These are phyloP conservation scores for Lactifluus pinguis DNA, from an alignment of 768 basidiomycete species.

Conservation along the genomic window DNA sequence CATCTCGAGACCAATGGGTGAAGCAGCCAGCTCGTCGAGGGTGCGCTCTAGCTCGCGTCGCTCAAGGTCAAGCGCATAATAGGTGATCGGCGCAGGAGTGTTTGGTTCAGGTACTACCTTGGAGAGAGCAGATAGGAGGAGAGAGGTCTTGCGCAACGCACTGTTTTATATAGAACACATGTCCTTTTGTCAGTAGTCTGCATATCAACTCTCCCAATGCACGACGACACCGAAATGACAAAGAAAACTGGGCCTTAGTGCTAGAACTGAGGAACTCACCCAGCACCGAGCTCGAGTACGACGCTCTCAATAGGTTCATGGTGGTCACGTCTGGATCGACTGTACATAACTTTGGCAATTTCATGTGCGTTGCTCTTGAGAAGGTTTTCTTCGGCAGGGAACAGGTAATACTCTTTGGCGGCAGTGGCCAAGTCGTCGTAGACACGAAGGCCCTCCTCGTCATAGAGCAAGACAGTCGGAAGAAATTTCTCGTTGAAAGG, in stretches of 20 bases:
- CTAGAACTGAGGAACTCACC: slow-evolving; percentile 44
- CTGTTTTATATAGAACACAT: slow-evolving; percentile 31
- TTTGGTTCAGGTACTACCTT: slow-evolving; percentile 34
- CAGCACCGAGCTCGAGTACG: slow-evolving; percentile 85
- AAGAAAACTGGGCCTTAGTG: no score
- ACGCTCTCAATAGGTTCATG: slow-evolving; percentile 36
- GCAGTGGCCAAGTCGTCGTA: slow-evolving; percentile 81
- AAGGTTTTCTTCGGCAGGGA: slow-evolving; percentile 80
- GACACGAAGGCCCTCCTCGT: slow-evolving; percentile 74
- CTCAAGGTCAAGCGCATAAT: slow-evolving; percentile 92
- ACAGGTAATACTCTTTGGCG: slow-evolving; percentile 82
- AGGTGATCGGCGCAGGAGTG: slow-evolving; percentile 49
- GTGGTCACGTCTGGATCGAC: slow-evolving; percentile 23
- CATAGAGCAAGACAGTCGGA: slow-evolving; percentile 81
- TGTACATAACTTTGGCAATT: slow-evolving; percentile 68
- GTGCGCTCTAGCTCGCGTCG: slow-evolving; percentile 77
- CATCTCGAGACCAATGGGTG: slow-evolving; percentile 53
- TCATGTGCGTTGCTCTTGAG: slow-evolving; percentile 62
- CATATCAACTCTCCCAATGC: background rate
- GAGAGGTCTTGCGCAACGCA: slow-evolving; percentile 81
- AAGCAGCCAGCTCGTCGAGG: slow-evolving; percentile 53
- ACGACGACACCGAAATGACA: no score
- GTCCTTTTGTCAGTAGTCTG: background rate
- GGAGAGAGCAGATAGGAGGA: slow-evolving; percentile 72
- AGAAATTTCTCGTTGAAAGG: slow-evolving; percentile 50